phyloP scores from a whole-genome alignment of 192 early-diverging fungal species.

The Coemansia aciculifera region DNA sequence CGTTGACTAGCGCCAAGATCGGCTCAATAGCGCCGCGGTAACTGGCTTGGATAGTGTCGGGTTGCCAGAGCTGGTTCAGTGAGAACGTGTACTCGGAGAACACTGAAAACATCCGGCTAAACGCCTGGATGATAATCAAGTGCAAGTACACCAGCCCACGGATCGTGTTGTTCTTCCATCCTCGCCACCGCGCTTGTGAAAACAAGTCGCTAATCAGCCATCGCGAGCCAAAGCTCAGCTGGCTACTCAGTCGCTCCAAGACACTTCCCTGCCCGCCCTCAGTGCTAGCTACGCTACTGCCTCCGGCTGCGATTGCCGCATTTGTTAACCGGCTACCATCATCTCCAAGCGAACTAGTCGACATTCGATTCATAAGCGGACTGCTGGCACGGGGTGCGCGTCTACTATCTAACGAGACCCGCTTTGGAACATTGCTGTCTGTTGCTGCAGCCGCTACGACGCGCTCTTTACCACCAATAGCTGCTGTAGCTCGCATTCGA shows the following conservation, averaged over 20 bases:
- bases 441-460: not conserved
- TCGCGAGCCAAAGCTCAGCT: slow-evolving; percentile 50
- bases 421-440: not conserved
- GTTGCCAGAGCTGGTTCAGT: slow-evolving; percentile 51
- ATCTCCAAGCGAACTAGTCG: not conserved
- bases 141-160: slow-evolving; percentile 48
- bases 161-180: slow-evolving; percentile 51
- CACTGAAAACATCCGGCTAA: slow-evolving; percentile 43
- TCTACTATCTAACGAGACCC: not conserved
- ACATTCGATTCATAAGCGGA: slow-evolving; percentile 6
- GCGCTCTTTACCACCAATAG: not conserved
- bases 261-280: not conserved
- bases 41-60: slow-evolving; percentile 25
- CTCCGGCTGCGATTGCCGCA: not conserved
- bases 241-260: slow-evolving; percentile 41
- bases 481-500: not conserved
- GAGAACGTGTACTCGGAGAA: slow-evolving; percentile 57
- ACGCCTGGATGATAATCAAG: slow-evolving; percentile 49
- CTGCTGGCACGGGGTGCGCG: not conserved
- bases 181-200: slow-evolving; percentile 50
- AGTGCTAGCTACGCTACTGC: not conserved
- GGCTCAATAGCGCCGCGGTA: slow-evolving; percentile 50
- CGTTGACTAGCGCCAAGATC: slow-evolving; percentile 34
- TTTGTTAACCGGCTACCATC: not conserved
- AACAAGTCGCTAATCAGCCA: slow-evolving; percentile 56